Conservation (phyloP, 2,329 filamentous ascomycete species). For the Sphaerostilbella broomeana region DNA sequence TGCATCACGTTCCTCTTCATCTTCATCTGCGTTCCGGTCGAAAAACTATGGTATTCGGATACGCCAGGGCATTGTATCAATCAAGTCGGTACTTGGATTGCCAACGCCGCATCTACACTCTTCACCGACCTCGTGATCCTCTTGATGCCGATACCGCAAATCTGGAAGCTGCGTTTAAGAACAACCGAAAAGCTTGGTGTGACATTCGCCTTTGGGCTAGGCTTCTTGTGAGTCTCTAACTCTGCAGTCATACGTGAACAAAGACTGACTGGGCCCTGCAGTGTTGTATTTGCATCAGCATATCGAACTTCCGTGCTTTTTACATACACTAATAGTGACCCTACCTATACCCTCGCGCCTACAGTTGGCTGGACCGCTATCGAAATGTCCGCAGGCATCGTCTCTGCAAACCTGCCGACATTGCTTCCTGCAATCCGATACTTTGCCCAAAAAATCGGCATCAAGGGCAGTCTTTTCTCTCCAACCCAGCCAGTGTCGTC, state of each 20-base stretch:
- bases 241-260: not conserved
- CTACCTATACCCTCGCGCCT: conserved; percentile 40
- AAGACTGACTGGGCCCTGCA: conserved; percentile 14
- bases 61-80: conserved; percentile 42
- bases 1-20: conserved; percentile 43
- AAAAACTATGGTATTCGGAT: conserved; percentile 41
- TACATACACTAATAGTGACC: conserved; percentile 33
- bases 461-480: conserved; percentile 6
- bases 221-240: conserved; percentile 36
- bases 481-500: not conserved
- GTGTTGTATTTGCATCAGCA: conserved; percentile 42
- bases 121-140: conserved; percentile 41
- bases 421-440: conserved; percentile 37
- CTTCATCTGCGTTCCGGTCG: conserved; percentile 46
- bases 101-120: conserved; percentile 42
- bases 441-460: conserved; percentile 3
- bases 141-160: conserved; percentile 36
- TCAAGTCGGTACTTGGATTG: conserved; percentile 44
- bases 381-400: conserved; percentile 44
- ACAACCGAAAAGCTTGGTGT: conserved; percentile 37
- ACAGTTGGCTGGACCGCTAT: conserved; percentile 40
- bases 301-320: conserved; percentile 44
- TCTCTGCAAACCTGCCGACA: conserved; percentile 48
- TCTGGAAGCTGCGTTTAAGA: conserved; percentile 39
- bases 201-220: conserved; percentile 38